Evolutionary conservation across 192 early-diverging fungal species (phyloP), one percentile per base, ranked within the genome.

Genomic region (Coemansia sp.): DNA sequence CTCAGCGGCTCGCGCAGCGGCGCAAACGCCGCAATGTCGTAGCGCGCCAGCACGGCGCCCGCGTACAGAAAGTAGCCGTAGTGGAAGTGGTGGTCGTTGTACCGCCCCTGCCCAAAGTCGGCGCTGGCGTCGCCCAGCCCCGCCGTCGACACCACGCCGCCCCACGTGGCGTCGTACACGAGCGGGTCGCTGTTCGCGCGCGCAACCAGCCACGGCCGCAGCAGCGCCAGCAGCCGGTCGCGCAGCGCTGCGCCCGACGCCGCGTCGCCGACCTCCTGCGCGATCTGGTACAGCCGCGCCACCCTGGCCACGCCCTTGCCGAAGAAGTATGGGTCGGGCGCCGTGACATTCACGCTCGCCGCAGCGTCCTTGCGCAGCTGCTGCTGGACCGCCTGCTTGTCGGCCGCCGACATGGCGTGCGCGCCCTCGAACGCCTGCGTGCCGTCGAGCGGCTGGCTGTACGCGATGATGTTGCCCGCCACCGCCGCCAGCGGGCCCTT

Each of bases 81-180:
- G 70, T 87, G 86, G 76, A 85, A 87, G 65, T 87, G 86, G 65
- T 87, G 86, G 63, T 87, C 86, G 70, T 87, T 87, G 68, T 87
- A 87, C 22, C 71, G 58, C 53, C 81, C 86, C 62, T 87, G 85
- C 45, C 86, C 86, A 58, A 82, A 87, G 36, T 85, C 86, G 0
- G 71, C 72, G 9, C 64, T 46, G 1, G 65, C 22, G 29, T 81
- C 78, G 2, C 27, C 59, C 7, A 76, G 62, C 14, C 84, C 84
- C 36, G 60, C 40, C 0, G 46, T 65, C 11, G 76, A 74, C 24
- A 83, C 73, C 17, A 87, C 51, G 38, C 86, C 86, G 35, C 79
- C 79, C 86, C 86, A 87, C 5, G 64, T 63, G 1, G 46, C 35
- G 64, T 87, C 86, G 51, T 85, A 85, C 4, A 70, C 67, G 6